Base-by-base conservation (phyloP, 345 rosid genomes). In the Leavenworthia alabamica region DNA sequence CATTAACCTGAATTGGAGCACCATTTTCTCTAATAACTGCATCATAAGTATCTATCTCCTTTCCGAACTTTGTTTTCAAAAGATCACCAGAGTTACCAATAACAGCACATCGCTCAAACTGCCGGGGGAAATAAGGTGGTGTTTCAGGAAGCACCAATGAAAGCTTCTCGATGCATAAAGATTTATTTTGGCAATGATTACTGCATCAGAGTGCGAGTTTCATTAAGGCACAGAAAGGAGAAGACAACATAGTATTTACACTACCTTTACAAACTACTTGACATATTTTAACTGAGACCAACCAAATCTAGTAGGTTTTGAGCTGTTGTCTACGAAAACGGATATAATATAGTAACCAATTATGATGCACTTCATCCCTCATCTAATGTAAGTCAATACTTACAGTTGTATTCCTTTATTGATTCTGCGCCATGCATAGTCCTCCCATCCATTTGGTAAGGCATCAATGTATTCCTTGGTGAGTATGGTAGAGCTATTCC, bases 31-130 rank as follows among this genome's bases (percentile, higher is more conserved):
- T 76, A 39, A 93, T 45, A 64, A 93, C 95, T 42, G 67, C 97
- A 79, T 93, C 92, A 26, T 84, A 87, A 60, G 72, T 66, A 83
- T 93, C 96, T 53, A 93, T 89, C 83, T 89, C 99, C 65, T 79
- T 78, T 40, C 97, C 97, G 40, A 89, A 93, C 76, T 70, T 84
- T 52, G 95, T 89, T 75, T 89, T 86, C 61, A 87, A 61, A 4
- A 93, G 96, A 82, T 89, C 99, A 64, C 97, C 96, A 0, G 95
- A 93, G 79, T 93, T 93, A 27, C 99, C 97, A 66, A 90, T 82
- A 71, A 93, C 97, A 77, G 97, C 97, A 73, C 99, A 93, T 44
- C 81, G 87, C 40, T 70, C 83, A 61, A 81, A 90, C 81, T 90
- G 92, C 60, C 75, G 83, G 10, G 95, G 96, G 50, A 77, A 58